Evolutionary conservation across 2,329 filamentous ascomycete genomes (phyloP).

Genomic region (Neonectria coccinea): DNA sequence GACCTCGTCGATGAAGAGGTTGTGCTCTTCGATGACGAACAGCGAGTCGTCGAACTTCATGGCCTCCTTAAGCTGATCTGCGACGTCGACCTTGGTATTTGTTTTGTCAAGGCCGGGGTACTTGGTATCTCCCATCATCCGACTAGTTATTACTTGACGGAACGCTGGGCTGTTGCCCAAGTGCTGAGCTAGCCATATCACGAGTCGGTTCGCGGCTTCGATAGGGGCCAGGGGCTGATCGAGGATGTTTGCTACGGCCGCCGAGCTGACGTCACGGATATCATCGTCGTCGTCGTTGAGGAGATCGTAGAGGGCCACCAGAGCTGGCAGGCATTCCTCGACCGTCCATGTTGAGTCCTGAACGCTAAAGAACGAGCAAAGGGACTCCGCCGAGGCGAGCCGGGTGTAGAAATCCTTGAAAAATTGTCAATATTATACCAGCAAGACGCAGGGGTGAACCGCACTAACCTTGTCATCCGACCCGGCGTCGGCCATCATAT

Average conservation of each 20-base stretch:
- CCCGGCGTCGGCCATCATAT: slow-evolving; percentile 62
- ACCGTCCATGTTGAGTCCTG: slow-evolving; percentile 36
- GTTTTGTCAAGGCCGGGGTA: slow-evolving; percentile 20
- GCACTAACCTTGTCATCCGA: slow-evolving; percentile 61
- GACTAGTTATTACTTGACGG: slow-evolving; percentile 53
- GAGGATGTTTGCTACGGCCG: slow-evolving; percentile 61
- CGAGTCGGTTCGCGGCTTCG: slow-evolving; percentile 60
- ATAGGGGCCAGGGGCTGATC: slow-evolving; percentile 58
- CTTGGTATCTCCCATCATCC: slow-evolving; percentile 52
- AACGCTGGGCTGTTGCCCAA: slow-evolving; percentile 55
- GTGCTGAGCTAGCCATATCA: slow-evolving; percentile 54
- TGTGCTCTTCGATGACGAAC: slow-evolving; percentile 92
- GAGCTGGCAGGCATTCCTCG: slow-evolving; percentile 63
- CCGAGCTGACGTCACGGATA: slow-evolving; percentile 74
- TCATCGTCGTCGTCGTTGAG: slow-evolving; percentile 95
- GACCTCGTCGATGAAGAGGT: slow-evolving; percentile 89
- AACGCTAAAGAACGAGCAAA: slow-evolving; percentile 62
- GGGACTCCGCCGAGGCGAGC: slow-evolving; percentile 67
- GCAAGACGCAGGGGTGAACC: not conserved
- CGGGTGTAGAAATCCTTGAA: slow-evolving; percentile 73
- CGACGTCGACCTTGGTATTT: slow-evolving; percentile 39
- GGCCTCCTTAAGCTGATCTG: slow-evolving; percentile 58
- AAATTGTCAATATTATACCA: slow-evolving; percentile 20
- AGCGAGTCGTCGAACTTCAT: slow-evolving; percentile 73
- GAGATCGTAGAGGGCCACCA: slow-evolving; percentile 78